Evolutionary conservation across 805 yeast species (phyloP), one percentile per base, ranked within the genome.

Genomic region (Candida pseudoglaebosa): DNA sequence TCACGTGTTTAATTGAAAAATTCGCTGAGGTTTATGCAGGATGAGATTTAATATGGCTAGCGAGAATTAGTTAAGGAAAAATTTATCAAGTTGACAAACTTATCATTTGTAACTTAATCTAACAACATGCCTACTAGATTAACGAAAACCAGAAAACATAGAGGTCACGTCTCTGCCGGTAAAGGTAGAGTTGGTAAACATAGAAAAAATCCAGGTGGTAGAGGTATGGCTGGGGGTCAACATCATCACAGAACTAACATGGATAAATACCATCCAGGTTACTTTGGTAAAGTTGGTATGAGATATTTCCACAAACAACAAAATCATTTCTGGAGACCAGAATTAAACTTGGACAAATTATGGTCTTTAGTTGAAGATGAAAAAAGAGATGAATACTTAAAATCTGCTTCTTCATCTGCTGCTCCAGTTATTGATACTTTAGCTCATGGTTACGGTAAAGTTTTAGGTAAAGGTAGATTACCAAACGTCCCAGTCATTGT

Each of bases 171-270:
- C 76, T 87, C 97, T 71, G 98, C 98, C 95, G 99, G 99, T 87
- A 83, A 91, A 75, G 99, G 99, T 86, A 95, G 99, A 83, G 78
- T 93, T 76, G 99, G 99, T 78, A 93, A 93, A 85, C 99, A 93
- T 95, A 90, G 99, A 89, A 93, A 93, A 95, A 93, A 86, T 67
- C 97, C 99, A 58, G 99, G 99, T 93, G 99, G 99, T 80, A 90
- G 98, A 79, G 99, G 99, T 93, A 91, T 78, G 90, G 99, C 99
- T 72, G 99, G 99, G 91, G 99, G 99, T 88, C 91, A 80, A 78
- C 98, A 91, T 77, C 99, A 93, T 78, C 99, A 93, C 96, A 88
- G 99, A 83, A 90, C 93, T 74, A 93, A 93, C 82, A 76, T 93
- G 80, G 99, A 93, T 76, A 93, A 91, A 78, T 93, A 86, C 96